Conservation (phyloP, 2,329 filamentous ascomycete species). For the Sphaceloma murrayae region DNA sequence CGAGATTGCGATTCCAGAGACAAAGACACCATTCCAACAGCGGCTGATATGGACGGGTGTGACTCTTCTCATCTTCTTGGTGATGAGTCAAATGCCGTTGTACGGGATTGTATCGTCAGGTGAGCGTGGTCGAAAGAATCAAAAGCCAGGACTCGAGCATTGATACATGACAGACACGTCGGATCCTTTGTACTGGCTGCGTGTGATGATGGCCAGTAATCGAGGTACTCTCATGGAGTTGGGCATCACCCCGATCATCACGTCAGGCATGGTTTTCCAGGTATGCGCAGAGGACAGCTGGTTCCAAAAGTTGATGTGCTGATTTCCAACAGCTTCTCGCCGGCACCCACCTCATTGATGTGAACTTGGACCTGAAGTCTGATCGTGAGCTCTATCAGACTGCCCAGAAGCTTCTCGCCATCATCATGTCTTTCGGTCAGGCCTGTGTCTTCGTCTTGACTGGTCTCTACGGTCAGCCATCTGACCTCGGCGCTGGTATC, state of each 20-base stretch:
- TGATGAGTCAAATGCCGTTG: conserved; percentile 98
- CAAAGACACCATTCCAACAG: conserved; percentile 98
- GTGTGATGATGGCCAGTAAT: conserved; percentile 99
- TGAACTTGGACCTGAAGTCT: conserved; percentile 99
- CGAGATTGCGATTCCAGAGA: conserved; percentile 97
- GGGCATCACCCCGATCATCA: conserved; percentile 87
- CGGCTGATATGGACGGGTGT: conserved; percentile 45
- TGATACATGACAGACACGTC: conserved; percentile 52
- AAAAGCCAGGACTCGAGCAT: not conserved
- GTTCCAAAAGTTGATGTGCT: conserved; percentile 15
- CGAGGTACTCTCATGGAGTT: conserved; percentile 38
- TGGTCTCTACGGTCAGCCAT: conserved; percentile 92
- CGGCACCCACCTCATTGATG: conserved; percentile 98
- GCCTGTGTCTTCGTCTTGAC: conserved; percentile 98
- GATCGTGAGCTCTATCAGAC: conserved; percentile 99
- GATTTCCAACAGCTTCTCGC: conserved; percentile 60
- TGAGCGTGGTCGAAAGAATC: conserved; percentile 38
- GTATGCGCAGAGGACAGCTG: conserved; percentile 25
- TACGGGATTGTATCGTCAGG: conserved; percentile 96
- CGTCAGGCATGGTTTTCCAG: conserved; percentile 99
- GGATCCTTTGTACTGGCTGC: conserved; percentile 97
- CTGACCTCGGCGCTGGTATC: conserved; percentile 93
- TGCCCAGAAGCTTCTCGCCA: conserved; percentile 92
- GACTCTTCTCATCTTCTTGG: conserved; percentile 95
- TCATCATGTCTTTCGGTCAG: conserved; percentile 94